phyloP scores from a whole-genome alignment of 495 filamentous ascomycete genomes.

The Hypomontagnella submonticulosa region DNA sequence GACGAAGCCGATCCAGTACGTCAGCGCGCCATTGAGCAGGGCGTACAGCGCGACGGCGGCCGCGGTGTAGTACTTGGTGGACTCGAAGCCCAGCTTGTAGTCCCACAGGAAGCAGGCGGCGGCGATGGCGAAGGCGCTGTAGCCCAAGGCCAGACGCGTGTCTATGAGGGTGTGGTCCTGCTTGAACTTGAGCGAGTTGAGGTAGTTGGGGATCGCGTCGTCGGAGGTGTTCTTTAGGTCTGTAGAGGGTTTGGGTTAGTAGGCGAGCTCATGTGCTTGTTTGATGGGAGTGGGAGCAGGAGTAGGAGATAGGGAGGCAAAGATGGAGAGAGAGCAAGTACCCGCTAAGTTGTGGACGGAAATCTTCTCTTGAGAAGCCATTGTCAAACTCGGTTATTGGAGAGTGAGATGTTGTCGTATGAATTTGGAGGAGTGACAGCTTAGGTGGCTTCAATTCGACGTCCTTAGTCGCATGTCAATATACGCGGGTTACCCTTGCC shows the following conservation, averaged over 20 bases:
- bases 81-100: conserved; percentile 89
- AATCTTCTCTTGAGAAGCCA: conserved; percentile 67
- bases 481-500: neutral
- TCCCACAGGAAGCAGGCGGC: conserved; percentile 89
- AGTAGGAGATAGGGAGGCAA: no score
- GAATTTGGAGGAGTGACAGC: conserved; percentile 10
- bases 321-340: conserved; percentile 51
- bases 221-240: conserved; percentile 97
- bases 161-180: conserved; percentile 85
- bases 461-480: conserved; percentile 11
- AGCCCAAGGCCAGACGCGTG: conserved; percentile 84
- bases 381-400: conserved; percentile 40
- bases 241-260: conserved; percentile 51
- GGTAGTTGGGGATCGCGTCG: conserved; percentile 92
- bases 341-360: conserved; percentile 75
- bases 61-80: conserved; percentile 78
- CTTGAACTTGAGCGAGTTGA: conserved; percentile 81
- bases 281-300: conserved; percentile 5
- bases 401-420: conserved; percentile 7
- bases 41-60: conserved; percentile 83
- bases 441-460: conserved; percentile 35
- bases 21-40: conserved; percentile 78
- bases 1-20: conserved; percentile 85
- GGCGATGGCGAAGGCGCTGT: conserved; percentile 80
- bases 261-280: neutral